These are phyloP conservation scores for Alternaria sp. DNA, from an alignment of 2,329 filamentous ascomycete genomes.

Conservation along the genomic window DNA sequence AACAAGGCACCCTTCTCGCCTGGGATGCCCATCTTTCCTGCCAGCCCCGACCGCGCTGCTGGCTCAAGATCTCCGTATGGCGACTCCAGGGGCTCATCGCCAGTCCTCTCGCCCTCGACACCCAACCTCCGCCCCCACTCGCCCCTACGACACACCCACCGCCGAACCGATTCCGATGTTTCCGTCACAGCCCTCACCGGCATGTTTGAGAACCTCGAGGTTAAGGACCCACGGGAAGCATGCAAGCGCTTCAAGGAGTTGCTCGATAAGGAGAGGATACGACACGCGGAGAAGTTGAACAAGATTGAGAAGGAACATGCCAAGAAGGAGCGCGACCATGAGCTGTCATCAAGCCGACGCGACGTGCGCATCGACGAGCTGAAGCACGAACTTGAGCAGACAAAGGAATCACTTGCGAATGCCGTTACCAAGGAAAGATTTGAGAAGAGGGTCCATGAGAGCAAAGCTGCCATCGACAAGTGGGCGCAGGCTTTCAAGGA, in stretches of 20 bases:
- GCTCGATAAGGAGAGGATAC: slow-evolving; percentile 52
- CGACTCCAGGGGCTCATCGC: slow-evolving; percentile 17
- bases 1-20: slow-evolving; percentile 63
- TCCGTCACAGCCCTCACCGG: slow-evolving; percentile 61
- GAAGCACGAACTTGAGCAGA: slow-evolving; percentile 30
- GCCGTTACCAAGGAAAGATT: slow-evolving; percentile 36
- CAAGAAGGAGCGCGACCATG: slow-evolving; percentile 52
- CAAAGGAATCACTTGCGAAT: slow-evolving; percentile 28
- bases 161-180: slow-evolving; percentile 47
- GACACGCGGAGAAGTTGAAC: slow-evolving; percentile 42
- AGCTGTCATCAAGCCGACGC: slow-evolving; percentile 22
- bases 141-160: slow-evolving; percentile 20
- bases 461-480: slow-evolving; percentile 41
- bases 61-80: slow-evolving; percentile 45
- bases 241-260: slow-evolving; percentile 53
- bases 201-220: slow-evolving; percentile 73
- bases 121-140: slow-evolving; percentile 51
- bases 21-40: slow-evolving; percentile 64
- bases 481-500: slow-evolving; percentile 42
- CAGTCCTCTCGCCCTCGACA: slow-evolving; percentile 36
- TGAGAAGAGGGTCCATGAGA: slow-evolving; percentile 38
- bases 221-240: slow-evolving; percentile 56
- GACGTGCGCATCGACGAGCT: slow-evolving; percentile 31
- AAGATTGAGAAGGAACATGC: slow-evolving; percentile 69
- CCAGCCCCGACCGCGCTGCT: slow-evolving; percentile 70